Evolutionary conservation across 164 flowering plant genomes (phyloP).

Genomic region (Malania oleifera): DNA sequence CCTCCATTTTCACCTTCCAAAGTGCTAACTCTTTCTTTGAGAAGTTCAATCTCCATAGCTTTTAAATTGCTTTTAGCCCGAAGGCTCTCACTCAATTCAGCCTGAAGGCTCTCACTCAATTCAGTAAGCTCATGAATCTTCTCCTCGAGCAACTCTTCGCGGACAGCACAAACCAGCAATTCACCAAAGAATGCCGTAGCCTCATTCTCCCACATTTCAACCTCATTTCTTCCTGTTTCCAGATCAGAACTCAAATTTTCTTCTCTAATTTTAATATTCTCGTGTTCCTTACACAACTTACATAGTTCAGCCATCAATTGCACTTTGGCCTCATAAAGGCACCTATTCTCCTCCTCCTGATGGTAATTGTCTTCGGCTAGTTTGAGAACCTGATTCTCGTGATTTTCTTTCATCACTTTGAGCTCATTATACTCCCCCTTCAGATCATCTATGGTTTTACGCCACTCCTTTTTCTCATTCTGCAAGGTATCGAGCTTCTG

Average conservation of each 20-base stretch:
- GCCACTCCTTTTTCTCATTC: conserved; percentile 26
- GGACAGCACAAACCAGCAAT: conserved; percentile 34
- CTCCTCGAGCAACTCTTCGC: conserved; percentile 38
- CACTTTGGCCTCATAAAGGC: conserved; percentile 16
- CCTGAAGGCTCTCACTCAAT: conserved; percentile 27
- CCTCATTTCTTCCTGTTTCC: conserved; percentile 24
- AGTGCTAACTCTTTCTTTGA: conserved; percentile 29
- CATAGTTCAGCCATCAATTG: conserved; percentile 24
- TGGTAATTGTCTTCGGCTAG: conserved; percentile 26
- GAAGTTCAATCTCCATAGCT: conserved; percentile 25
- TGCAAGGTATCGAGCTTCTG: conserved; percentile 14
- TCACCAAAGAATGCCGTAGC: conserved; percentile 30
- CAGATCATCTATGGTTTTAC: conserved; percentile 20
- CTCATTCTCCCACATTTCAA: conserved; percentile 35
- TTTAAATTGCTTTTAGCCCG: conserved; percentile 19
- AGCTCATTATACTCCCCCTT: conserved; percentile 23
- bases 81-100: conserved; percentile 24
- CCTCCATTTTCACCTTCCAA: conserved; percentile 41
- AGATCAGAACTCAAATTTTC: conserved; percentile 27
- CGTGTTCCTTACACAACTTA: conserved; percentile 21
- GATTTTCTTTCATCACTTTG: conserved; percentile 25
- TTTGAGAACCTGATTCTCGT: conserved; percentile 28
- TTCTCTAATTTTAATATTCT: conserved; percentile 24
- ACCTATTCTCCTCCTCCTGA: conserved; percentile 22
- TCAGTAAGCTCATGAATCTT: conserved; percentile 40